Conservation (phyloP, 202 grass and related monocot species). For the Zizania palustris region DNA sequence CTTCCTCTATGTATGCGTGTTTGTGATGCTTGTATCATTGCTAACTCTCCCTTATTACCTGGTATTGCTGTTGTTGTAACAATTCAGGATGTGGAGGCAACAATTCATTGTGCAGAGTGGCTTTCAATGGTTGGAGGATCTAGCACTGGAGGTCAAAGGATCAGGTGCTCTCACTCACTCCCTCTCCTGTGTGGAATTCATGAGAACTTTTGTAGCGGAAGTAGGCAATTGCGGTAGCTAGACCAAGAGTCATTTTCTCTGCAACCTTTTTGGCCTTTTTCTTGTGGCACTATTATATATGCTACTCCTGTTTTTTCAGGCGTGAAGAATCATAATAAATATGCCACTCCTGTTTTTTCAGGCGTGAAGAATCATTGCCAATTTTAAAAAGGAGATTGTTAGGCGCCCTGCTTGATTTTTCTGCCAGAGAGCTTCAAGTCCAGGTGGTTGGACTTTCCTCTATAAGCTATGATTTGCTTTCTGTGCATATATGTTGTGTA, state of each 20-base stretch:
- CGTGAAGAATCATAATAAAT: constrained; percentile 62
- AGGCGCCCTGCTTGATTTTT: constrained; percentile 85
- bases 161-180: constrained; percentile 49
- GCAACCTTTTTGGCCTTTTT: background rate
- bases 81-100: constrained; percentile 84
- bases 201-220: background rate
- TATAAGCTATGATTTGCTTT: constrained; percentile 35
- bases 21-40: constrained; percentile 21
- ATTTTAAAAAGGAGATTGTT: constrained; percentile 96
- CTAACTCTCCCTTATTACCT: constrained; percentile 19
- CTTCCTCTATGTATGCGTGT: constrained; percentile 25
- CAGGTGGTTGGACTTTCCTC: constrained; percentile 59
- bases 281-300: constrained; percentile 18
- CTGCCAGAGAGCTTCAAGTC: constrained; percentile 92
- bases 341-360: constrained; percentile 38
- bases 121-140: constrained; percentile 96
- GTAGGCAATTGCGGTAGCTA: background rate
- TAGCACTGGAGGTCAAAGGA: constrained; percentile 79
- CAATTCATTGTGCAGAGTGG: constrained; percentile 99
- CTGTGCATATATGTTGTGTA: constrained; percentile 2
- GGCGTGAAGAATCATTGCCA: constrained; percentile 90
- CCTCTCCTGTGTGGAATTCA: background rate
- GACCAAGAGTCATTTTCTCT: constrained; percentile 24
- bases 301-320: constrained; percentile 46
- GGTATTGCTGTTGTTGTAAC: constrained; percentile 15